These are phyloP conservation scores for Neofusicoccum kwambonambiense DNA, from an alignment of 2,329 filamentous ascomycete genomes.

Conservation along the genomic window DNA sequence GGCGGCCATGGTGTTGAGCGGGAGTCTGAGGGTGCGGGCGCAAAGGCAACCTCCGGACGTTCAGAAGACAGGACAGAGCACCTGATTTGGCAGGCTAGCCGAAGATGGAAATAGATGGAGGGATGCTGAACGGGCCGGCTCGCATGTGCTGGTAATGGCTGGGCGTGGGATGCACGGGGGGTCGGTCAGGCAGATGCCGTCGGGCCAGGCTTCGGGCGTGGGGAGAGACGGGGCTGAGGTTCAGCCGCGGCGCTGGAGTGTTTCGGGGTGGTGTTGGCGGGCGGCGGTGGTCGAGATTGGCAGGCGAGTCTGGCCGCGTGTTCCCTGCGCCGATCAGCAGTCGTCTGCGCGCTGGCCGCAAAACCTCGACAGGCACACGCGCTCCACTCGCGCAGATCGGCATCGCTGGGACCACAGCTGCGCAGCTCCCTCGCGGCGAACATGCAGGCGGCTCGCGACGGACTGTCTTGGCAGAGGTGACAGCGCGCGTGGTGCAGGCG, in stretches of 20 bases:
- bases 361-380: background rate
- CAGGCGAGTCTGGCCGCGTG: background rate
- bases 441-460: background rate
- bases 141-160: too few relatives aligned
- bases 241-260: too few relatives aligned
- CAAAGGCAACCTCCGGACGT: too few relatives aligned
- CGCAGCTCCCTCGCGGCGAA: background rate
- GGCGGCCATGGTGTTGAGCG: background rate
- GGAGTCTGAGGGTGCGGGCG: too few relatives aligned
- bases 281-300: background rate
- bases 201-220: background rate
- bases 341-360: background rate
- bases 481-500: background rate
- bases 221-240: background rate
- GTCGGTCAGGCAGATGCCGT: too few relatives aligned
- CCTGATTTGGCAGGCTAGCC: too few relatives aligned
- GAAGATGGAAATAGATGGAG: too few relatives aligned
- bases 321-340: background rate
- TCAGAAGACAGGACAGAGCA: too few relatives aligned
- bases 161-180: too few relatives aligned
- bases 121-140: too few relatives aligned
- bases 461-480: conserved; percentile 1
- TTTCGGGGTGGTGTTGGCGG: too few relatives aligned
- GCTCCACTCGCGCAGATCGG: background rate
- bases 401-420: background rate